A percentile compares a stretch with the other conserved stretches of the same genome.
These are phyloP conservation scores for Epichloe baconii DNA, from an alignment of 2,329 filamentous ascomycete species.

Conservation along the genomic window DNA sequence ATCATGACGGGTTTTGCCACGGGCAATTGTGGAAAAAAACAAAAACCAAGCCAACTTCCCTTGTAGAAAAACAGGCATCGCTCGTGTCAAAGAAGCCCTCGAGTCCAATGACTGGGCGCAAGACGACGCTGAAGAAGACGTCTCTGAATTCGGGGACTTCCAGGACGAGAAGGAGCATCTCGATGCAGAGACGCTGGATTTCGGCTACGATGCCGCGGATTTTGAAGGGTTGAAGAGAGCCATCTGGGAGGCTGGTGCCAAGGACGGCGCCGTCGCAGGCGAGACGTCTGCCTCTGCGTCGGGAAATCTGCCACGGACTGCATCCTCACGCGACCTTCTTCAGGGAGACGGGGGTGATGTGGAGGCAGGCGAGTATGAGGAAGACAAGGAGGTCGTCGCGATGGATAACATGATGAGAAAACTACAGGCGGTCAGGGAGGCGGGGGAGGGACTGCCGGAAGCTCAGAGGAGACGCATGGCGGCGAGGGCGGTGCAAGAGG, in stretches of 20 bases:
- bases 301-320: too few species aligned
- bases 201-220: slow-evolving; percentile 38
- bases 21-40: too few species aligned
- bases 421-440: slow-evolving; percentile 47
- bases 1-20: background rate
- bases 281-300: too few species aligned
- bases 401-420: slow-evolving; percentile 52
- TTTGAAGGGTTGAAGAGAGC: slow-evolving; percentile 38
- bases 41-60: too few species aligned
- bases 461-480: slow-evolving; percentile 48
- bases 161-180: slow-evolving; percentile 21
- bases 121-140: slow-evolving; percentile 10
- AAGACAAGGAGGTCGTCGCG: slow-evolving; percentile 42
- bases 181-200: slow-evolving; percentile 35
- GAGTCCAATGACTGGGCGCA: slow-evolving; percentile 53
- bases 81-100: slow-evolving; percentile 46
- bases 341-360: too few species aligned
- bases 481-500: slow-evolving; percentile 46
- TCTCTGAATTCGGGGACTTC: slow-evolving; percentile 18
- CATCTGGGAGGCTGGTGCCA: slow-evolving; percentile 32
- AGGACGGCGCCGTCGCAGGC: slow-evolving; percentile 5
- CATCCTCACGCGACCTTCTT: too few species aligned
- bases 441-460: slow-evolving; percentile 47
- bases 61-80: slow-evolving; percentile 44
- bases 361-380: too few species aligned